Conservation (phyloP, 768 basidiomycete genomes). For the Amanita jacksonii region DNA sequence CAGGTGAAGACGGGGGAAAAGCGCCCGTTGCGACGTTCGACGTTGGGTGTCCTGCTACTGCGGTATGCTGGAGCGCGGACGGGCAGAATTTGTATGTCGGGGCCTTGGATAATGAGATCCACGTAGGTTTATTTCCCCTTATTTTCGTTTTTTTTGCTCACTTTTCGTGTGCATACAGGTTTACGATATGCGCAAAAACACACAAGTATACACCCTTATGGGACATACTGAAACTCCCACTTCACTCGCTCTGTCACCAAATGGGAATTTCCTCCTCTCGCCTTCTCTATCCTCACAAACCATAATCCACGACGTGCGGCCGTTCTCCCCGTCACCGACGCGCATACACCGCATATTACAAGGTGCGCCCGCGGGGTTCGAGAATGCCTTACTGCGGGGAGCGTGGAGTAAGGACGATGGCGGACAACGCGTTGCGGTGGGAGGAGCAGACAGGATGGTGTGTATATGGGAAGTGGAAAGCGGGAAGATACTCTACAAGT, state of each 20-base stretch:
- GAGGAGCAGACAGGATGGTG: constrained; percentile 83
- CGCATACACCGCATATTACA: constrained; percentile 70
- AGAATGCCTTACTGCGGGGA: constrained; percentile 72
- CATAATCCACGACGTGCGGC: constrained; percentile 86
- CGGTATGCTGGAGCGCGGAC: constrained; percentile 88
- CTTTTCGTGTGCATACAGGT: constrained; percentile 38
- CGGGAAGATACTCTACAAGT: constrained; percentile 69
- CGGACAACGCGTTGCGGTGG: constrained; percentile 76
- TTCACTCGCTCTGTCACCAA: constrained; percentile 86
- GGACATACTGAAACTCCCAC: constrained; percentile 93
- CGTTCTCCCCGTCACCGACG: constrained; percentile 81
- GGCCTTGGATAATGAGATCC: constrained; percentile 92
- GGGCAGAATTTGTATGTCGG: constrained; percentile 86
- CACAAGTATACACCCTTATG: constrained; percentile 67
- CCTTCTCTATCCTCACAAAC: constrained; percentile 86
- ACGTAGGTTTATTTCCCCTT: constrained; percentile 43
- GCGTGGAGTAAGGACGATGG: constrained; percentile 86
- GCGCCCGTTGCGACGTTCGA: constrained; percentile 73
- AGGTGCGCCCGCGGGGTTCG: constrained; percentile 93
- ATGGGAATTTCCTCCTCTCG: constrained; percentile 79
- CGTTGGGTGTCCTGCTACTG: constrained; percentile 83
- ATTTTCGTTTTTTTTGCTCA: constrained; percentile 8
- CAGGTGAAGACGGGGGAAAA: constrained; percentile 65
- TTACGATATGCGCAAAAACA: constrained; percentile 81
- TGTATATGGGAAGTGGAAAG: constrained; percentile 84